Conservation (phyloP, 2,329 filamentous ascomycete genomes). For the Neocatenulostroma microsporum region DNA sequence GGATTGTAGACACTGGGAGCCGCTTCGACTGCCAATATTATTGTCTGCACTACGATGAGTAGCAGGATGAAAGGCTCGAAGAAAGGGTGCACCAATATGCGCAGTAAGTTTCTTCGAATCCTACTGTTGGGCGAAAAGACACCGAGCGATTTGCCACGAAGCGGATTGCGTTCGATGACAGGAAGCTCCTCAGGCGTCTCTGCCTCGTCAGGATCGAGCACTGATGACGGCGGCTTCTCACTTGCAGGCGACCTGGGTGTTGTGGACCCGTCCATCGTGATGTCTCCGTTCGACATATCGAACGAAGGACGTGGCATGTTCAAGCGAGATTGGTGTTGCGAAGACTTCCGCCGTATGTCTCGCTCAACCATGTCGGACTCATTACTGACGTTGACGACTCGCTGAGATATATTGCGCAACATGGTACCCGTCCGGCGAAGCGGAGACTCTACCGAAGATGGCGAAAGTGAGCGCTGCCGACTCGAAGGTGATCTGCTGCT, state of each 20-base stretch:
- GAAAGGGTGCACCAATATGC: slow-evolving; percentile 75
- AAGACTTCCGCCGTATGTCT: slow-evolving; percentile 54
- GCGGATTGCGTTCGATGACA: slow-evolving; percentile 54
- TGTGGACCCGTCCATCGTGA: slow-evolving; percentile 17
- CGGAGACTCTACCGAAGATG: slow-evolving; percentile 38
- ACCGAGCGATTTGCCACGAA: slow-evolving; percentile 78
- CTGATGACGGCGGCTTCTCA: slow-evolving; percentile 27
- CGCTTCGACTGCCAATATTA: slow-evolving; percentile 81
- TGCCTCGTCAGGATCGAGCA: slow-evolving; percentile 23
- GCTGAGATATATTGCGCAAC: slow-evolving; percentile 74
- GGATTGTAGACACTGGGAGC: slow-evolving; percentile 54
- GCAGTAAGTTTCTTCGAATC: slow-evolving; percentile 66
- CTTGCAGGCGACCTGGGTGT: slow-evolving; percentile 19
- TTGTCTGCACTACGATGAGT: slow-evolving; percentile 78
- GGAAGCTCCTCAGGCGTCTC: slow-evolving; percentile 19
- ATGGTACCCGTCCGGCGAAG: slow-evolving; percentile 45
- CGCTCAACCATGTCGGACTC: slow-evolving; percentile 78
- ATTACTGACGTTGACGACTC: slow-evolving; percentile 94
- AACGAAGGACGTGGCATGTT: too few species aligned
- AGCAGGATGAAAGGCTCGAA: slow-evolving; percentile 81
- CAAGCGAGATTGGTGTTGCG: too few species aligned
- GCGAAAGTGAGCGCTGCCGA: slow-evolving; percentile 39
- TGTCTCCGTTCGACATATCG: slow-evolving; percentile 1
- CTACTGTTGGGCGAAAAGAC: slow-evolving; percentile 73
- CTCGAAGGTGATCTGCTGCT: slow-evolving; percentile 46